Evolutionary conservation across 179 eudicot genomes (phyloP), one percentile per base, ranked within the genome.

Genomic region (Silene noctiflora): DNA sequence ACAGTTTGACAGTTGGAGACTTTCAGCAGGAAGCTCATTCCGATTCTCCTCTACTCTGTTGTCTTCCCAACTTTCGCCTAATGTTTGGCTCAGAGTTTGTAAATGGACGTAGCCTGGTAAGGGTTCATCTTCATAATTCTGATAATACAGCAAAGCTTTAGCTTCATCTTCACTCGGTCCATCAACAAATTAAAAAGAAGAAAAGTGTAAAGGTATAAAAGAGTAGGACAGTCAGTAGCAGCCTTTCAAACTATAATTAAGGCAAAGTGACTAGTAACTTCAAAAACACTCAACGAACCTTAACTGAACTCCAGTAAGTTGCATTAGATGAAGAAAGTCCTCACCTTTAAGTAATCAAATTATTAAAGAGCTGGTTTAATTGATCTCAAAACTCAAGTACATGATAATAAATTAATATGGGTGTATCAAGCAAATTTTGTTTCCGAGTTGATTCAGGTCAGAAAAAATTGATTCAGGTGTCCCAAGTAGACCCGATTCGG

Each of bases 121-220:
- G 61, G 89, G 91, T 66, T 89, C 96, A 69, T 91, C 97, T 75
- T 92, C 96, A 75, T 94, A 92, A 78, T 88, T 92, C 98, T 94
- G 91, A 19, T 20, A 29, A 67, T 16, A 78, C 25, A 33, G 27
- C 77, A 60, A 19, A 19, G 14, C 9, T 55, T 55, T 53, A 74
- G 74, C 25, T 39, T 74, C 29, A 67, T 44, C 4, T 21, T 31
- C 27, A 48, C 46, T 55, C 35, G 25, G 46, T 21, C 9, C 71
- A 64, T 64, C 66, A 62, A 25, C 35, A 35, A 61, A 61, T 24
- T 25, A 62, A 3, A 64, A 25, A 61, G 39, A 66, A 44, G 19
- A 2, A 29, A 55, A 53, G 63, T 17, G 46, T 11, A 53, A 27
- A 25, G 22, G 35, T 25, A 22, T 25, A 20, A 48, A 48, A 44